phyloP scores from a whole-genome alignment of 495 filamentous ascomycete genomes.

The Lasiosphaeria miniovina region DNA sequence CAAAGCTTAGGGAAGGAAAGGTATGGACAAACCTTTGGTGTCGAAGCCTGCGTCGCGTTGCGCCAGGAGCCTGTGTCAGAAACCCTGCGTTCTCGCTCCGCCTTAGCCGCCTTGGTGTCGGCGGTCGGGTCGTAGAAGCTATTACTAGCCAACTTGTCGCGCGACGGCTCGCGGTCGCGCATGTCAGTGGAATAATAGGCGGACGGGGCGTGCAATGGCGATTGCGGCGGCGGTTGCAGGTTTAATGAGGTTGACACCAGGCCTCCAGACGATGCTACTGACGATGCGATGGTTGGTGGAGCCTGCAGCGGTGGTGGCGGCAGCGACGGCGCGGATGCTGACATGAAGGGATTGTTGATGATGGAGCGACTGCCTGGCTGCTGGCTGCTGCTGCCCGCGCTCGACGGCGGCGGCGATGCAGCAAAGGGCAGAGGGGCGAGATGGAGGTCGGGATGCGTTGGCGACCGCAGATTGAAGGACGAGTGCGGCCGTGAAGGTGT shows the following conservation, averaged over 20 bases:
- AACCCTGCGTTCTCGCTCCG: slow-evolving; percentile 30
- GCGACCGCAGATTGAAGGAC: slow-evolving; percentile 38
- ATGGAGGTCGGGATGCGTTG: slow-evolving; percentile 40
- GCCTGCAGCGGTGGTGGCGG: slow-evolving; percentile 28
- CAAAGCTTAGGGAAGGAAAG: slow-evolving; percentile 17
- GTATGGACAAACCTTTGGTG: slow-evolving; percentile 39
- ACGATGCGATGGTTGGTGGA: slow-evolving; percentile 24
- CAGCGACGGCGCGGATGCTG: slow-evolving; percentile 22
- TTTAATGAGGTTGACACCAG: slow-evolving; percentile 18
- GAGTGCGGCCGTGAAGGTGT: slow-evolving; percentile 29
- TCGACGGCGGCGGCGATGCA: slow-evolving; percentile 26
- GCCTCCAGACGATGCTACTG: slow-evolving; percentile 14
- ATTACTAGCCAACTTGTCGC: slow-evolving; percentile 44
- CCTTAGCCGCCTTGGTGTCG: slow-evolving; percentile 39
- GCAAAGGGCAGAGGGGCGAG: slow-evolving; percentile 24
- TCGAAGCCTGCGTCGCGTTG: slow-evolving; percentile 31
- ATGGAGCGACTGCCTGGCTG: slow-evolving; percentile 29
- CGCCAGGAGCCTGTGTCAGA: slow-evolving; percentile 42
- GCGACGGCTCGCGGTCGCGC: slow-evolving; percentile 32
- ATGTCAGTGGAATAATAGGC: slow-evolving; percentile 28
- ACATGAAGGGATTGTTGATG: slow-evolving; percentile 32
- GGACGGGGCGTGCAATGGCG: slow-evolving; percentile 35
- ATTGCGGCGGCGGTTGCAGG: slow-evolving; percentile 11
- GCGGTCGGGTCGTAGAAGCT: slow-evolving; percentile 58
- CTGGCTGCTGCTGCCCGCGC: slow-evolving; percentile 14